These are phyloP conservation scores for Plasmodium coatneyi DNA, from an alignment of 169 alveolate genomes.

Conservation along the genomic window DNA sequence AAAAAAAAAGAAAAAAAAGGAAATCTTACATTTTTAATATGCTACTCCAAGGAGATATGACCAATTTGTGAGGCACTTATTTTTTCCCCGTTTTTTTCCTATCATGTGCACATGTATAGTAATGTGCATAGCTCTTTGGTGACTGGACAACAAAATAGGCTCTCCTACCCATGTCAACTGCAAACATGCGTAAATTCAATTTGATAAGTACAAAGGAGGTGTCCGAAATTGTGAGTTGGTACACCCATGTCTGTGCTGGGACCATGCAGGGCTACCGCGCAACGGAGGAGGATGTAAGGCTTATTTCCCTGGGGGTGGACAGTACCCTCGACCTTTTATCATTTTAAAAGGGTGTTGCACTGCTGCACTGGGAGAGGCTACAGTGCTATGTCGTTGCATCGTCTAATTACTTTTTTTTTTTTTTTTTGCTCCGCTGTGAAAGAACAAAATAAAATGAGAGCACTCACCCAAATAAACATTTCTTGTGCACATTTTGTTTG, in stretches of 20 bases:
- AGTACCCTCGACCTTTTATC: not conserved
- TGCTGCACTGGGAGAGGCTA: not conserved
- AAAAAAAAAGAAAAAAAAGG: not conserved
- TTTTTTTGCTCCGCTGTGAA: not conserved
- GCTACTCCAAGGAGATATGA: not conserved
- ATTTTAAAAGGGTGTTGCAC: not conserved
- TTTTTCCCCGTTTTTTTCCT: not conserved
- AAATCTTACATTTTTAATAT: not conserved
- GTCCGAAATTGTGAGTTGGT: slow-evolving; percentile 73
- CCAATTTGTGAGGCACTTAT: not conserved
- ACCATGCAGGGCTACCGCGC: slow-evolving; percentile 70
- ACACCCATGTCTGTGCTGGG: slow-evolving; percentile 73
- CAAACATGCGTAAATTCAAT: slow-evolving; percentile 42
- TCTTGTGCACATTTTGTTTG: not conserved
- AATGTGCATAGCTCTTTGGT: not conserved
- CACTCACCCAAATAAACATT: not conserved
- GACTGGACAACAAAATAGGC: not conserved
- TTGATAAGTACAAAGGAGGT: slow-evolving; percentile 66
- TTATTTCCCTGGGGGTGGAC: not conserved
- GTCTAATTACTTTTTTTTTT: not conserved
- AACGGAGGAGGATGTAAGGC: slow-evolving; percentile 63
- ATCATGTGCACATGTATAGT: not conserved
- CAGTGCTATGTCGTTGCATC: not conserved
- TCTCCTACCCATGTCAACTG: not conserved
- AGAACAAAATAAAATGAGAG: not conserved